Conservation (phyloP, 371 early-diverging fungal genomes). For the Apophysomyces ossiformis region DNA sequence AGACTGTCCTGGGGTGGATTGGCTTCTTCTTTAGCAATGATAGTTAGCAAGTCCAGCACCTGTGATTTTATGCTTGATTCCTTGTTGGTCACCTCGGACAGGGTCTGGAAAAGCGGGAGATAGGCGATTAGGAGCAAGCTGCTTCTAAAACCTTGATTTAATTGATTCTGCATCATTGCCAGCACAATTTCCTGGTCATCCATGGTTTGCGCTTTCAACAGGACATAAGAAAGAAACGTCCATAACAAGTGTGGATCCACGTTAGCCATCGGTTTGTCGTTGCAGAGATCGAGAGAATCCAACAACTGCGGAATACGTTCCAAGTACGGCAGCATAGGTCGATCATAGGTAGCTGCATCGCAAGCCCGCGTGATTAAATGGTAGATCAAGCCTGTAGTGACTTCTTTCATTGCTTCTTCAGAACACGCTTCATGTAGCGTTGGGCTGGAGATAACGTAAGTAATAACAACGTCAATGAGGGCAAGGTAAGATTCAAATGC, state of each 20-base stretch:
- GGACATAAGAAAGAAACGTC: conserved; percentile 44
- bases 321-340: conserved; percentile 23
- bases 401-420: conserved; percentile 13
- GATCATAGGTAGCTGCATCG: conserved; percentile 24
- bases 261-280: conserved; percentile 9
- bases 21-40: background rate
- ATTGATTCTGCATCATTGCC: conserved; percentile 29
- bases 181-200: conserved; percentile 50
- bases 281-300: conserved; percentile 12
- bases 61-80: conserved; percentile 14
- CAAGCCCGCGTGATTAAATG: conserved; percentile 24
- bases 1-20: background rate
- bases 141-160: background rate
- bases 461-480: background rate
- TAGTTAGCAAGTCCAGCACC: conserved; percentile 25
- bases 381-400: conserved; percentile 26
- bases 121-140: conserved; percentile 45
- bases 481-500: background rate
- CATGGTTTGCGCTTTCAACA: conserved; percentile 52
- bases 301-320: conserved; percentile 22
- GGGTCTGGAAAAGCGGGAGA: conserved; percentile 58
- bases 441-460: conserved; percentile 8
- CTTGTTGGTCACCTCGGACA: conserved; percentile 38
- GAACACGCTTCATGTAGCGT: conserved; percentile 2
- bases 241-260: conserved; percentile 34